Conservation (phyloP, 257 asterid species). For the Solanum verrucosum region DNA sequence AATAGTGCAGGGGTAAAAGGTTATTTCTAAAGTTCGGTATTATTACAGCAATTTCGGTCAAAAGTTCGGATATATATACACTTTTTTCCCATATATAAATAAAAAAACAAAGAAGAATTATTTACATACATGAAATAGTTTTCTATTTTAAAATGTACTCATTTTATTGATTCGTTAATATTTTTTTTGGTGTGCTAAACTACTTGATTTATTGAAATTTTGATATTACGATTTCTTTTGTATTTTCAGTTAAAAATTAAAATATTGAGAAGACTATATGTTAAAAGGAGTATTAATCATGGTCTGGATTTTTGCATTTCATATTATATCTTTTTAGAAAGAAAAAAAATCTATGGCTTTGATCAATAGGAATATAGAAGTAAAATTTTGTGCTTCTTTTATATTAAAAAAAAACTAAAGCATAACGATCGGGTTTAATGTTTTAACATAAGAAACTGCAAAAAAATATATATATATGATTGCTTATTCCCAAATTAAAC, state of each 20-base stretch:
- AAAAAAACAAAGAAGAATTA: too few relatives aligned
- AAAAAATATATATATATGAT: background rate
- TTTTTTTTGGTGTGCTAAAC: background rate
- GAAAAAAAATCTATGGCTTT: background rate
- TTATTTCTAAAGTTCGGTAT: too few relatives aligned
- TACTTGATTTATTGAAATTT: background rate
- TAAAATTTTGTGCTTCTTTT: background rate
- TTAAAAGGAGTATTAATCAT: background rate
- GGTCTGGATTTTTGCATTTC: background rate
- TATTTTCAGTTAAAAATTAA: background rate
- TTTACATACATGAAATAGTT: too few relatives aligned
- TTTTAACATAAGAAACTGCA: background rate
- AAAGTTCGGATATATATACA: too few relatives aligned
- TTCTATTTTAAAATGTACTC: background rate
- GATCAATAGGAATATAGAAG: background rate
- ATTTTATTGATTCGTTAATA: background rate
- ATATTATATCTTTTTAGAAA: background rate
- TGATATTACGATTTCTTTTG: background rate
- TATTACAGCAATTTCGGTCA: too few relatives aligned
- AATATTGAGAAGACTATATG: background rate
- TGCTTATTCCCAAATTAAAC: background rate
- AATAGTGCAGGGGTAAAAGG: too few relatives aligned
- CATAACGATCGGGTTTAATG: background rate
- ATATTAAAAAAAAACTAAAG: background rate
- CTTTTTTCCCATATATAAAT: too few relatives aligned